Evolutionary conservation across 345 rosid genomes (phyloP), one percentile per base, ranked within the genome.

Genomic region (Cardamine resedifolia): DNA sequence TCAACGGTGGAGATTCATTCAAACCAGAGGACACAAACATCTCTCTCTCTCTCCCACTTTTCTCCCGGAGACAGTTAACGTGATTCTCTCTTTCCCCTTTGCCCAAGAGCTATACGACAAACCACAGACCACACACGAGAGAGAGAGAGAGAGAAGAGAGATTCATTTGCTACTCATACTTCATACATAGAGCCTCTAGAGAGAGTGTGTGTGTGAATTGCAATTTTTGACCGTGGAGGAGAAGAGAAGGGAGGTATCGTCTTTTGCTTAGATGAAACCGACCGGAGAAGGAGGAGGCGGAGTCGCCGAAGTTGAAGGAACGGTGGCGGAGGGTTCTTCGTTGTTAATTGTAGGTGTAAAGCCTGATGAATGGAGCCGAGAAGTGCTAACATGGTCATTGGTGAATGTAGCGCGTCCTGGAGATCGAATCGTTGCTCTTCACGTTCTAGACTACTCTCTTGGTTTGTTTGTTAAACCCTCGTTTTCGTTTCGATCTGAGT

Each of bases 391-490:
- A 0, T 94, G 97, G 98, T 82, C 96, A 1, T 75, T 94, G 14
- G 92, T 94, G 71, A 91, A 89, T 81, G 85, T 85, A 34, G 88
- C 96, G 0, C 80, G 78, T 70, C 93, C 97, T 14, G 92, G 95
- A 55, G 97, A 91, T 77, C 88, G 82, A 53, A 81, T 94, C 74
- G 57, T 94, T 72, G 98, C 98, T 56, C 85, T 94, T 68, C 98
- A 94, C 70, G 90, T 91, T 60, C 87, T 93, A 62, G 86, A 89
- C 52, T 67, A 81, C n/a, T 45, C 71, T 45, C 66, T 86, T 11
- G 84, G 95, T 77, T 19, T 31, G 95, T 77, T 19, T 31, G 39
- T 84, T 66, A 53, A 12, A 34, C 41, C 58, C 23, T 43, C 3
- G 12, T 41, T 33, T 24, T 61, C 10, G 3, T 47, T 57, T 47